These are phyloP conservation scores for Starmerella apis DNA, from an alignment of 805 yeast genomes.

Conservation along the genomic window DNA sequence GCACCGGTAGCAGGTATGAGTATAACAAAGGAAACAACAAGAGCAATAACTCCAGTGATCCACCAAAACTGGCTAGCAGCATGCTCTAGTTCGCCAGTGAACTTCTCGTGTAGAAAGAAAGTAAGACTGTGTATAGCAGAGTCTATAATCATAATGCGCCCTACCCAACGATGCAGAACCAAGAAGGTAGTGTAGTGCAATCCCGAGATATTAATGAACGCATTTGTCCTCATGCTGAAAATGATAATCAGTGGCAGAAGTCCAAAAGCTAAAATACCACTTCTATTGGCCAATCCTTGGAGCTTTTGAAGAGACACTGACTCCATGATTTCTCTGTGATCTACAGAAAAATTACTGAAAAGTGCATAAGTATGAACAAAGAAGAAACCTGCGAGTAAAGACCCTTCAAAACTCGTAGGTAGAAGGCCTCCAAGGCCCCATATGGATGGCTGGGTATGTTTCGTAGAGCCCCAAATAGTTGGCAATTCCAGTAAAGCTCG, in stretches of 20 bases:
- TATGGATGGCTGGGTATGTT: constrained; percentile 6
- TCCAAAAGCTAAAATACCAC: constrained; percentile 19
- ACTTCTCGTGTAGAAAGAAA: constrained; percentile 7
- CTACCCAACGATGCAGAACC: constrained; percentile 19
- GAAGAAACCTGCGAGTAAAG: constrained; percentile 8
- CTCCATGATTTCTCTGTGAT: constrained; percentile 13
- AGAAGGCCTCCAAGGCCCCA: constrained; percentile 18
- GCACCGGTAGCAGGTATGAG: constrained; percentile 10
- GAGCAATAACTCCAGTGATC: constrained; percentile 13
- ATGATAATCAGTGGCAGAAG: constrained; percentile 13
- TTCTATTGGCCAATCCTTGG: constrained; percentile 17
- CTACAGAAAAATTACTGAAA: constrained; percentile 10
- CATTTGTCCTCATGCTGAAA: constrained; percentile 12
- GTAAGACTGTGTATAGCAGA: constrained; percentile 15
- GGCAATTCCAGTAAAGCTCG: constrained; percentile 9
- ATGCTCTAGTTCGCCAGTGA: neutral
- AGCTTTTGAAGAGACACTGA: constrained; percentile 7
- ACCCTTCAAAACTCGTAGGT: constrained; percentile 12
- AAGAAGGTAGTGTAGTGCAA: constrained; percentile 15
- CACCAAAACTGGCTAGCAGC: constrained; percentile 11
- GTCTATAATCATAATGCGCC: constrained; percentile 16
- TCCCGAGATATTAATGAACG: constrained; percentile 9
- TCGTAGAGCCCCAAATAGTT: constrained; percentile 7
- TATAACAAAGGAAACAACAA: constrained; percentile 2
- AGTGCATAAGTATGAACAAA: constrained; percentile 12